A percentile compares a stretch with the other conserved stretches of the same genome.
phyloP scores from a whole-genome alignment of 1,139 yeast species.

The Tardiomyces blankii region DNA sequence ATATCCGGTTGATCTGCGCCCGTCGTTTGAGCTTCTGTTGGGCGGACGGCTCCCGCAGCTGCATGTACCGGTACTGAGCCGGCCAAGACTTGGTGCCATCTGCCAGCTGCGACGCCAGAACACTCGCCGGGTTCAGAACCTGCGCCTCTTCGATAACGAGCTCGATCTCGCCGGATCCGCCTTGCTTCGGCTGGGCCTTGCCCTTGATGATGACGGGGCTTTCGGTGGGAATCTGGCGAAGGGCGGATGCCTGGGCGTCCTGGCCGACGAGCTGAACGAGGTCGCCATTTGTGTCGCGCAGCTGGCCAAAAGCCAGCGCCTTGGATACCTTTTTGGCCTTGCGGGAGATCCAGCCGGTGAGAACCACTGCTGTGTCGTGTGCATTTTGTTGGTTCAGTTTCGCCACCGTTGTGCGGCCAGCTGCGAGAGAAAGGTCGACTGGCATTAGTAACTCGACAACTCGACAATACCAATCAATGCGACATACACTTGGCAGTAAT shows the following conservation, averaged over 20 bases:
- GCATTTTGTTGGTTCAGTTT: neutral
- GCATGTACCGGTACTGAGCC: slow-evolving; percentile 69
- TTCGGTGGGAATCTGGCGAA: slow-evolving; percentile 38
- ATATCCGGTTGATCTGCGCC: slow-evolving; percentile 44
- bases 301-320: slow-evolving; percentile 49
- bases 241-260: slow-evolving; percentile 13
- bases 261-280: slow-evolving; percentile 51
- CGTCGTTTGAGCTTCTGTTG: slow-evolving; percentile 53
- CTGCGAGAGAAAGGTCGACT: neutral
- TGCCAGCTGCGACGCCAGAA: slow-evolving; percentile 60
- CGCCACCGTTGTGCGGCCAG: neutral
- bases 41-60: slow-evolving; percentile 51
- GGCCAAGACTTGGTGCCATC: slow-evolving; percentile 45
- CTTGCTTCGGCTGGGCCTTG: slow-evolving; percentile 13
- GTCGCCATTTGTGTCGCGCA: slow-evolving; percentile 66
- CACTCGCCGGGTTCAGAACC: slow-evolving; percentile 53
- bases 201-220: slow-evolving; percentile 73
- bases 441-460: too few relatives aligned
- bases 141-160: slow-evolving; percentile 41
- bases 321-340: slow-evolving; percentile 59
- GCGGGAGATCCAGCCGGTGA: slow-evolving; percentile 75
- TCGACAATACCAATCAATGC: too few relatives aligned
- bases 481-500: neutral
- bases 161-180: slow-evolving; percentile 30
- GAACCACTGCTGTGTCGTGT: slow-evolving; percentile 7